Evolutionary conservation across 139 green algal genomes (phyloP).

Genomic region (Monoraphidium neglectum): DNA sequence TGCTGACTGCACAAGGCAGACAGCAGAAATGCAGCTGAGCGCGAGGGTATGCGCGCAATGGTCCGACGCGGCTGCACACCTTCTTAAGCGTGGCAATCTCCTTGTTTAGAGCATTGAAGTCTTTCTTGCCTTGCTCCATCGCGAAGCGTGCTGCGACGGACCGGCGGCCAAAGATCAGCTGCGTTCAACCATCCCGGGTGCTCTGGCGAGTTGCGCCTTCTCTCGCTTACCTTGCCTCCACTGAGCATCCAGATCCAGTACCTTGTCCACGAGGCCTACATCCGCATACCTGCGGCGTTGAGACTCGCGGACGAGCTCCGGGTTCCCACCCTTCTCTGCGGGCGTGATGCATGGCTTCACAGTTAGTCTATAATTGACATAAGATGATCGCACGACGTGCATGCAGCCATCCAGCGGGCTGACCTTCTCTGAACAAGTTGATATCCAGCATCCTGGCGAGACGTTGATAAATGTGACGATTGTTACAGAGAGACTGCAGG

Average conservation of each 20-base stretch:
- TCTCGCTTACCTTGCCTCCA: slow-evolving; percentile 81
- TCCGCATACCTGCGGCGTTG: slow-evolving; percentile 87
- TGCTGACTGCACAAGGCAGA: no score
- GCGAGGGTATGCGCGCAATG: slow-evolving; percentile 4
- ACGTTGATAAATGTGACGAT: no score
- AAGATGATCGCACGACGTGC: slow-evolving; percentile 1
- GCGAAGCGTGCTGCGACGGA: slow-evolving; percentile 68
- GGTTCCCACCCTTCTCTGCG: slow-evolving; percentile 94
- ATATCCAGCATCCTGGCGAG: slow-evolving; percentile 93
- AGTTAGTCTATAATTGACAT: not conserved
- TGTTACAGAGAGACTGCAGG: no score
- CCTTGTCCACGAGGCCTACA: slow-evolving; percentile 87
- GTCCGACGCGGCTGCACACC: slow-evolving; percentile 34
- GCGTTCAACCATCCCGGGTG: no score
- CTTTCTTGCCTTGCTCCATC: slow-evolving; percentile 84
- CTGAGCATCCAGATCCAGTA: slow-evolving; percentile 89
- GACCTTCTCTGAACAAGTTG: slow-evolving; percentile 89
- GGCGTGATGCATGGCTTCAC: not conserved
- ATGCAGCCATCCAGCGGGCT: not conserved
- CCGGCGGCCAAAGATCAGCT: not conserved
- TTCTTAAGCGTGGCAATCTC: slow-evolving; percentile 82
- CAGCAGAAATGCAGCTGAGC: no score
- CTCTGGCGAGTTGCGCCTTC: no score
- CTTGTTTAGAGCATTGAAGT: slow-evolving; percentile 95
- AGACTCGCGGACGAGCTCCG: slow-evolving; percentile 91